Percentiles rank a stretch among this genome's conserved stretches.
Evolutionary conservation across 2,329 filamentous ascomycete species (phyloP).

Genomic region (Fusarium hainanense): DNA sequence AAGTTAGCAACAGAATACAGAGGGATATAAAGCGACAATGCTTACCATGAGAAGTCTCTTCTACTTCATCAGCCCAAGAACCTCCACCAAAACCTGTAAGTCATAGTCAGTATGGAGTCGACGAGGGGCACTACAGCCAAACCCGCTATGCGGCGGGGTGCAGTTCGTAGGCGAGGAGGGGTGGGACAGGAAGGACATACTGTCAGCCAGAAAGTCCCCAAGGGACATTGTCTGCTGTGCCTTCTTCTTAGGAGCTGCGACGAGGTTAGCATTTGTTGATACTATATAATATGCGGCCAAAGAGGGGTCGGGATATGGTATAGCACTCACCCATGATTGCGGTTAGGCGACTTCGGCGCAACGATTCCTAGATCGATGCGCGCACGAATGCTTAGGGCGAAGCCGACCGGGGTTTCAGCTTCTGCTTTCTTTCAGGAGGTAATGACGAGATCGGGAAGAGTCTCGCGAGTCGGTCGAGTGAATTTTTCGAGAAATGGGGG

Average conservation of each 20-base stretch:
- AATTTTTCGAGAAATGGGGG: slow-evolving; percentile 34
- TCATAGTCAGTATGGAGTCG: slow-evolving; percentile 42
- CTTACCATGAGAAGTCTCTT: slow-evolving; percentile 81
- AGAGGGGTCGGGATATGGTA: slow-evolving; percentile 24
- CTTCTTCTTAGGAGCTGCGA: slow-evolving; percentile 87
- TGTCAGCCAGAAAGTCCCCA: slow-evolving; percentile 93
- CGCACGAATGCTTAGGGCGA: slow-evolving; percentile 49
- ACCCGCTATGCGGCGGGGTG: slow-evolving; percentile 38
- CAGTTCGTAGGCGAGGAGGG: slow-evolving; percentile 50
- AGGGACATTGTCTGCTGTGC: slow-evolving; percentile 97
- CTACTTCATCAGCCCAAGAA: slow-evolving; percentile 99
- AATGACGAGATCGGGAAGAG: slow-evolving; percentile 22
- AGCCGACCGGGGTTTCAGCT: slow-evolving; percentile 47
- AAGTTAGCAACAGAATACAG: slow-evolving; percentile 47
- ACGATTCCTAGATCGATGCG: slow-evolving; percentile 56
- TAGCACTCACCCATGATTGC: slow-evolving; percentile 70
- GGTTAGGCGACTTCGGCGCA: slow-evolving; percentile 62
- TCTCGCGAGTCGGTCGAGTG: slow-evolving; percentile 5
- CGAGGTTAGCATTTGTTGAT: slow-evolving; percentile 23
- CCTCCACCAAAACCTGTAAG: slow-evolving; percentile 66
- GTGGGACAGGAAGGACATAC: slow-evolving; percentile 65
- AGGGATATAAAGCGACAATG: slow-evolving; percentile 36
- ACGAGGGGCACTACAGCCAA: slow-evolving; percentile 37
- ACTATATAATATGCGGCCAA: background rate
- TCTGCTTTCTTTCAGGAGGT: slow-evolving; percentile 42